Evolutionary conservation across 192 early-diverging fungal species (phyloP).

Genomic region (Backusella australiensis): DNA sequence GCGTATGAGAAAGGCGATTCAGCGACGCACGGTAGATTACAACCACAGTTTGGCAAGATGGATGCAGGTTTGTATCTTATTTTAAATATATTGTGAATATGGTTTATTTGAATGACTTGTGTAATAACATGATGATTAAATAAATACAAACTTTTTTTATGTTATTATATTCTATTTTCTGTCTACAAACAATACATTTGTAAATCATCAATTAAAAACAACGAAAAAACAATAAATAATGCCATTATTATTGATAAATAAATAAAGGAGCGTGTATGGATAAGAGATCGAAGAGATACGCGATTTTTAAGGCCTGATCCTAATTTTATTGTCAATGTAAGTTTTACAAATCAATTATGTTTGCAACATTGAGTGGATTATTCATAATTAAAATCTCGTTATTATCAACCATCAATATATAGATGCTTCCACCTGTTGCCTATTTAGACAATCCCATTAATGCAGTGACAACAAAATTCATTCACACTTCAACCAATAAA

Average conservation of each 20-base stretch:
- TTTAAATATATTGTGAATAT: conserved; percentile 17
- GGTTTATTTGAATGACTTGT: background rate
- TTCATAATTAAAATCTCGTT: background rate
- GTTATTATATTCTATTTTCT: background rate
- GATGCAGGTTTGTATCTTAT: conserved; percentile 55
- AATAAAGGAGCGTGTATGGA: conserved; percentile 51
- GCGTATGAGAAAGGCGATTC: conserved; percentile 84
- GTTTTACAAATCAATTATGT: conserved; percentile 9
- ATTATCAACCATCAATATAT: background rate
- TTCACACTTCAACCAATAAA: conserved; percentile 95
- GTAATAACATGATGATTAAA: background rate
- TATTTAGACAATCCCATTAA: conserved; percentile 68
- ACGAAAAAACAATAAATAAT: background rate
- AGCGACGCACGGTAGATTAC: conserved; percentile 93
- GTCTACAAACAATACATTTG: background rate
- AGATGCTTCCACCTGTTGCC: conserved; percentile 69
- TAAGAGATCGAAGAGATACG: conserved; percentile 50
- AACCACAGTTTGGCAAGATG: conserved; percentile 78
- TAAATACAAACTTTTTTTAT: conserved; percentile 1
- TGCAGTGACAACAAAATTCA: conserved; percentile 81
- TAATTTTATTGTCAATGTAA: conserved; percentile 74
- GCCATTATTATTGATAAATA: background rate
- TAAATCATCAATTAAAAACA: background rate
- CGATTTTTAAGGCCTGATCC: conserved; percentile 64
- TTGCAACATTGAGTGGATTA: background rate